Percentiles rank a stretch among this genome's conserved stretches.
Evolutionary conservation across 2,329 filamentous ascomycete genomes (phyloP).

Genomic region (Colletotrichum chrysophilum): DNA sequence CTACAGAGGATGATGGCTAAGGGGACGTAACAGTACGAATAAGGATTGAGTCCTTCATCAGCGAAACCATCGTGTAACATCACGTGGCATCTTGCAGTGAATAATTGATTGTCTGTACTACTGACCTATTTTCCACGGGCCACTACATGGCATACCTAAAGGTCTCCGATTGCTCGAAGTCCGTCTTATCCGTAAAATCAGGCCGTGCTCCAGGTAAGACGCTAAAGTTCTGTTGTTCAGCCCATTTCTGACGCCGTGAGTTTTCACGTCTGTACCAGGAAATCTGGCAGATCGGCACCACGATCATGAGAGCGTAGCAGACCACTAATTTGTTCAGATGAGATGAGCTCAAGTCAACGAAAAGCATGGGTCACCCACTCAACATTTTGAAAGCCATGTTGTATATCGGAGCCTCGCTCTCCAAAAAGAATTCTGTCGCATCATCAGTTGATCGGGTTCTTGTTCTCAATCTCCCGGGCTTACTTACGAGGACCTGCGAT

Average conservation of each 20-base stretch:
- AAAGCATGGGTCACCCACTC: neutral
- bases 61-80: neutral
- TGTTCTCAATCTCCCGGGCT: rapidly evolving
- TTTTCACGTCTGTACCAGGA: neutral
- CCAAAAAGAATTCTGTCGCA: neutral
- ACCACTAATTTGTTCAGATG: neutral
- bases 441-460: rapidly evolving
- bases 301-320: neutral
- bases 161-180: neutral
- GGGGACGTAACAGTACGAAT: rapidly evolving
- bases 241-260: neutral
- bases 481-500: neutral
- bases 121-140: neutral
- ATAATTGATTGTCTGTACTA: neutral
- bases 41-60: neutral
- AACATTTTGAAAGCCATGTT: neutral
- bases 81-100: neutral
- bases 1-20: neutral
- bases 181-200: neutral
- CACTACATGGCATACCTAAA: neutral
- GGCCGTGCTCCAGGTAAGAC: rapidly evolving
- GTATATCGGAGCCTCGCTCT: neutral
- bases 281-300: neutral
- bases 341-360: neutral
- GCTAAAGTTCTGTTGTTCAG: neutral